Evolutionary conservation across 495 filamentous ascomycete genomes (phyloP).

Genomic region (Hypoxylon lenormandii): DNA sequence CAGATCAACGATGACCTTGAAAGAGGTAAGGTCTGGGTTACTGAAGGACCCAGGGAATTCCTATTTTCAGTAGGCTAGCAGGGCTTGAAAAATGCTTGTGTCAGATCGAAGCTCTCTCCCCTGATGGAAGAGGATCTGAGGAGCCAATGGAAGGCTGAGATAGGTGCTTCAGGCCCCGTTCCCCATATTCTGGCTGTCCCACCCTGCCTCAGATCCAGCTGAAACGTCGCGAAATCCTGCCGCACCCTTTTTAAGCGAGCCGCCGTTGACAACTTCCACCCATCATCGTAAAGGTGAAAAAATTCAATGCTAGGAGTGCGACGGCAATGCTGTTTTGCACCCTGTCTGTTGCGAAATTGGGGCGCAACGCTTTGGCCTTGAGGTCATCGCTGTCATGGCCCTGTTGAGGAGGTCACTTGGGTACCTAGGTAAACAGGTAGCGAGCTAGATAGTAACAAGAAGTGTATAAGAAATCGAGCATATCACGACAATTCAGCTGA

Average conservation of each 20-base stretch:
- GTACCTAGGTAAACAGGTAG: slow-evolving; percentile 5
- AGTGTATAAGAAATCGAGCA: slow-evolving; percentile 40
- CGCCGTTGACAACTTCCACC: slow-evolving; percentile 13
- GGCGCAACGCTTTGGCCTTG: slow-evolving; percentile 25
- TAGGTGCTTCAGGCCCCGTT: slow-evolving; percentile 20
- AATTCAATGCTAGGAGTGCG: slow-evolving; percentile 21
- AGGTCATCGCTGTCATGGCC: slow-evolving; percentile 9
- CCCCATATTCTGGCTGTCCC: slow-evolving; percentile 44
- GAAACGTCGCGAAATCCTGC: slow-evolving; percentile 48
- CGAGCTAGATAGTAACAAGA: not conserved
- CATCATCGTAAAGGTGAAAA: slow-evolving; percentile 23
- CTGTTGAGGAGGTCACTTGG: not conserved
- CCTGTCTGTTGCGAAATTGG: slow-evolving; percentile 30
- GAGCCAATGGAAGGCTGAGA: slow-evolving; percentile 20
- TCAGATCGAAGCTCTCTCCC: slow-evolving; percentile 26
- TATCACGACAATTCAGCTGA: slow-evolving; percentile 22
- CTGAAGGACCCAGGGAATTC: slow-evolving; percentile 6
- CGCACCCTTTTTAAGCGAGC: slow-evolving; percentile 9
- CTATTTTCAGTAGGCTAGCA: slow-evolving; percentile 26
- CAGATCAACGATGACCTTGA: slow-evolving; percentile 21
- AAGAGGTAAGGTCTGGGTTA: slow-evolving; percentile 12
- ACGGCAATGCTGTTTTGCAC: slow-evolving; percentile 33
- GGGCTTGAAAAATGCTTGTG: slow-evolving; percentile 21
- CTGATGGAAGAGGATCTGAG: slow-evolving; percentile 6
- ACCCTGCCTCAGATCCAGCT: slow-evolving; percentile 44